phyloP scores from a whole-genome alignment of 352 stramenopile species.

The Globisporangium camurandrum region DNA sequence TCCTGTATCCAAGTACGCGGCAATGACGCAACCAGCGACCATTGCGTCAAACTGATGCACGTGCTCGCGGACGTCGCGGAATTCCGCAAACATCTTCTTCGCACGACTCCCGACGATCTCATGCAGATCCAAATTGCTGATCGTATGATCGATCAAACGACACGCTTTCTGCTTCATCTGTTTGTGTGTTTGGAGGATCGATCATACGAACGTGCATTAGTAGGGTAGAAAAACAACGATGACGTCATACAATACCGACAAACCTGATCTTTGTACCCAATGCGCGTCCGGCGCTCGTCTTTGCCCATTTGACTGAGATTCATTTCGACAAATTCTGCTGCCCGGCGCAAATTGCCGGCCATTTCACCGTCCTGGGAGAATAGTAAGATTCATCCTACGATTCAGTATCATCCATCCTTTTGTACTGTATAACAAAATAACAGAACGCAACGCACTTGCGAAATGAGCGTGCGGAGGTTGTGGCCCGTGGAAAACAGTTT shows the following conservation, averaged over 20 bases:
- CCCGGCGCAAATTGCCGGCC: conserved; percentile 73
- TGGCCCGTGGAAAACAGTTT: conserved; percentile 92
- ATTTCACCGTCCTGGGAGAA: conserved; percentile 70
- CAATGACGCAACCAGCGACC: conserved; percentile 84
- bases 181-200: not conserved
- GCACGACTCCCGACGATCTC: conserved; percentile 91
- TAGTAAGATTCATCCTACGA: conserved; percentile 2
- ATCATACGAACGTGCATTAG: too few species aligned
- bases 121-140: conserved; percentile 92
- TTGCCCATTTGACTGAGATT: conserved; percentile 97
- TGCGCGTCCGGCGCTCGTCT: conserved; percentile 91
- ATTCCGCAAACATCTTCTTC: conserved; percentile 96
- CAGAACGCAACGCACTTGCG: conserved; percentile 42
- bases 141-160: conserved; percentile 87
- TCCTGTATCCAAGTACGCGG: conserved; percentile 76
- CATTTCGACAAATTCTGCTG: conserved; percentile 92
- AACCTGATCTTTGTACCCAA: conserved; percentile 96
- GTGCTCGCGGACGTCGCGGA: conserved; percentile 93
- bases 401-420: not conserved
- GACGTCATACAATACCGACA: not conserved
- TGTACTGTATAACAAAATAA: not conserved
- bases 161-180: conserved; percentile 92
- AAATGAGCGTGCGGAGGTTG: conserved; percentile 94
- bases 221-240: conserved; percentile 10
- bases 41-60: conserved; percentile 94